Conservation (phyloP, 176 grass and related monocot species). For the Ensete ventricosum region DNA sequence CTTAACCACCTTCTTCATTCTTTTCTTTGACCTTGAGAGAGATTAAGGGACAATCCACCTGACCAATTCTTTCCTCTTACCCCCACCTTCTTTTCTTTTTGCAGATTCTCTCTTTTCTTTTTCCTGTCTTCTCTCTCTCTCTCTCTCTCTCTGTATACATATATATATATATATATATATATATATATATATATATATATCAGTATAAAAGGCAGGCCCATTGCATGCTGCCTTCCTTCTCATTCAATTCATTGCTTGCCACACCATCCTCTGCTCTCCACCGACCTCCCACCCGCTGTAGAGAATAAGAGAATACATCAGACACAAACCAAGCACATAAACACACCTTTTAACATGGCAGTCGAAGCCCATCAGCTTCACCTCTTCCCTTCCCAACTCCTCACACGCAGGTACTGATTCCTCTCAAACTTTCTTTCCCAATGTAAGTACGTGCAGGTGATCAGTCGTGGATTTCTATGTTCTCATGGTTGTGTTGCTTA, state of each 20-base stretch:
- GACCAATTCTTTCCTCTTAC: too few relatives aligned
- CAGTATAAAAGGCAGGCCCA: too few relatives aligned
- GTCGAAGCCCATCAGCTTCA: slow-evolving; percentile 40
- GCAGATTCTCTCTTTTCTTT: too few relatives aligned
- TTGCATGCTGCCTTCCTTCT: too few relatives aligned
- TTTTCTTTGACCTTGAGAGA: too few relatives aligned
- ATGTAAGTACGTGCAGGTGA: background rate
- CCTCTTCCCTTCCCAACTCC: slow-evolving; percentile 15
- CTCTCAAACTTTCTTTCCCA: background rate
- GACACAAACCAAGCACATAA: background rate
- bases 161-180: background rate
- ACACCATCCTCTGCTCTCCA: background rate
- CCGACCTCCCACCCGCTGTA: slow-evolving; percentile 4
- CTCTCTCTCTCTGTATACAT: too few relatives aligned
- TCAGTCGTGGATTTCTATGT: background rate
- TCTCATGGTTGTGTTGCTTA: background rate
- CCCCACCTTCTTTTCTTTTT: too few relatives aligned
- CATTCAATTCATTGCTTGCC: too few relatives aligned
- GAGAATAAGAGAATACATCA: too few relatives aligned
- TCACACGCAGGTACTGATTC: slow-evolving; percentile 11
- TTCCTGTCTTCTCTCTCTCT: too few relatives aligned
- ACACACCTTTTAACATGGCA: slow-evolving; percentile 33
- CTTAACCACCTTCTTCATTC: too few relatives aligned
- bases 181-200: background rate
- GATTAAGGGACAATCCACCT: too few relatives aligned